Percentiles rank a stretch among this genome's conserved stretches.
Evolutionary conservation across 306 rosid species (phyloP).

Genomic region (Malus sieversii): DNA sequence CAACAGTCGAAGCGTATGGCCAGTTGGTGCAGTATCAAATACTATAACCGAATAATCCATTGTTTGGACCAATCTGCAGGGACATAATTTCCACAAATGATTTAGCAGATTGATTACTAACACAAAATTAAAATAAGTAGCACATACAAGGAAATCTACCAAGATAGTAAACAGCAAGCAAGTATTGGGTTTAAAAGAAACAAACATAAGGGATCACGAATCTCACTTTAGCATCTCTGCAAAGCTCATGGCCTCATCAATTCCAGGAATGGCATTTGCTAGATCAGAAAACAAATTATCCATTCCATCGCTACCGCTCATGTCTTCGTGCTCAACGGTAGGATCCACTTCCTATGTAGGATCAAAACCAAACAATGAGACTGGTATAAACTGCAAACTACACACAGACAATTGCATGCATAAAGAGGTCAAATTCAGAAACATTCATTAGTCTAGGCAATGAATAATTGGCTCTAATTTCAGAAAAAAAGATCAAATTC

Average conservation of each 20-base stretch:
- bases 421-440: background rate
- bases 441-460: background rate
- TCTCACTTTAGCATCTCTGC: conserved; percentile 98
- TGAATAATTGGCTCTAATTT: background rate
- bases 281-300: conserved; percentile 72
- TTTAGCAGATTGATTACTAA: background rate
- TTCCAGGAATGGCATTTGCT: conserved; percentile 96
- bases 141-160: background rate
- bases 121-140: background rate
- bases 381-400: background rate
- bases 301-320: conserved; percentile 63
- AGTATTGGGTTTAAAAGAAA: background rate
- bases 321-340: conserved; percentile 67
- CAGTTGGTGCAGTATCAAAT: conserved; percentile 98
- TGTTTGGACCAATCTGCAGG: conserved; percentile 92
- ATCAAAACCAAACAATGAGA: conserved; percentile 7
- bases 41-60: conserved; percentile 98
- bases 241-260: conserved; percentile 99
- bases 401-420: background rate
- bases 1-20: conserved; percentile 88
- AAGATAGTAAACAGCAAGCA: background rate
- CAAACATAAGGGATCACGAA: background rate
- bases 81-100: background rate
- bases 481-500: background rate
- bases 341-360: conserved; percentile 91